Base-by-base conservation (phyloP, 2,329 filamentous ascomycete species). In the Cucurbitaria berberidis region DNA sequence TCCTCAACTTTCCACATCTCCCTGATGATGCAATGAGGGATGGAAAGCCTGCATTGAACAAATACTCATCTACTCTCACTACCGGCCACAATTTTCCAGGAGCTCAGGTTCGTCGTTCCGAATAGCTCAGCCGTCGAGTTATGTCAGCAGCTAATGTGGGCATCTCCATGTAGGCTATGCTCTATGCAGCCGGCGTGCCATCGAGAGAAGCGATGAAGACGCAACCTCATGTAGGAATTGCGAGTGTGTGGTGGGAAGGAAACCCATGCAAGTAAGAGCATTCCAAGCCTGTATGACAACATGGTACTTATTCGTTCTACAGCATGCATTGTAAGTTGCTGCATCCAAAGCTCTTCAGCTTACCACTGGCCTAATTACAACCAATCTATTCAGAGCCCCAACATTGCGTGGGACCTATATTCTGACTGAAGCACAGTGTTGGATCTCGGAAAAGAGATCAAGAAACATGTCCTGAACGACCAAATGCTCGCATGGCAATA, bases 201-300 rank as follows among this genome's bases (percentile, higher is more conserved):
- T 85, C 91, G 70, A 83, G 86, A 66, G 82, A 95, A 50, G 86
- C 88, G 68, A 96, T 98, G 90, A 93, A 93, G 77, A 93, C 84
- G 51, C 89, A 89, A 47, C 91, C 93, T 11, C 93, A 98, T 60
- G 90, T 98, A 22, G 93, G 93, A 52, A 86, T 97, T 69, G 89
- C 92, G 7, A 92, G 89, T 5, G 90, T 97, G 4, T 97, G 93
- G 93, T 98, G 93, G 93, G 92, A 97, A 77, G 93, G 93, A 24
- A 97, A 97, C 73, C 91, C 93, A 32, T 97, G 93, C 86, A 96
- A 96, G 88, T 90, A 76, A 78, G 87, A 82, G 27, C 38, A 51
- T 45, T 42, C 55, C 57, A 58, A 48, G 34, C 18, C 29, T 22
- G 39, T 48, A 48, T 60, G n/a, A n/a, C 53, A 47, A 55, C 56